Percentiles rank a stretch among this genome's conserved stretches.
phyloP scores from a whole-genome alignment of 371 early-diverging fungal species.

The Rhizomucor miehei region DNA sequence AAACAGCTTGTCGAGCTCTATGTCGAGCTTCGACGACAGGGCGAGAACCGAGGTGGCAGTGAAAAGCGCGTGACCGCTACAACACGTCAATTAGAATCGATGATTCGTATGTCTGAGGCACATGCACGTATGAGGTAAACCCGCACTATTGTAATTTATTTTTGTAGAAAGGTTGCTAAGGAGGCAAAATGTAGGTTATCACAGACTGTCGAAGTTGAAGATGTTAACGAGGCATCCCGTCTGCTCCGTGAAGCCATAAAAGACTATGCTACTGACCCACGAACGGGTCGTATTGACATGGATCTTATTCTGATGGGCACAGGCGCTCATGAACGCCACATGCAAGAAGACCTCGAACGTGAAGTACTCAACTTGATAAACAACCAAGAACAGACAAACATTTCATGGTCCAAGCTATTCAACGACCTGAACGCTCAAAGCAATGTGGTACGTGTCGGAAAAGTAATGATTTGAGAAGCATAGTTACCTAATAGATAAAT shows the following conservation, averaged over 20 bases:
- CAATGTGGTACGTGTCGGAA: conserved; percentile 40
- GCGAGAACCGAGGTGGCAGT: conserved; percentile 52
- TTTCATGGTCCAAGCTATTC: conserved; percentile 38
- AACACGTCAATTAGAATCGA: conserved; percentile 98
- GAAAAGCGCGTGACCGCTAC: conserved; percentile 94
- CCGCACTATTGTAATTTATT: conserved; percentile 1
- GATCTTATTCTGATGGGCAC: conserved; percentile 94
- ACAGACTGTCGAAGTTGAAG: conserved; percentile 63
- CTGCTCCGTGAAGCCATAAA: conserved; percentile 93
- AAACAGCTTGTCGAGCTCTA: conserved; percentile 79
- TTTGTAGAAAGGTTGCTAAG: background rate
- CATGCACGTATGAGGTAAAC: conserved; percentile 91
- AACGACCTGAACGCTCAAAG: conserved; percentile 53
- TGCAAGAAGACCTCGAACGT: conserved; percentile 48
- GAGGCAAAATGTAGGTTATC: conserved; percentile 49
- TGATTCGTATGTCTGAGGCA: conserved; percentile 99
- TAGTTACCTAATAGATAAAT: background rate
- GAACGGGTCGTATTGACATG: conserved; percentile 97
- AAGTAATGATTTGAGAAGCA: background rate
- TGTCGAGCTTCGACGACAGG: conserved; percentile 86
- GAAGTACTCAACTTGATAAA: conserved; percentile 41
- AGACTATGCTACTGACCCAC: conserved; percentile 96
- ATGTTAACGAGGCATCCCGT: conserved; percentile 85
- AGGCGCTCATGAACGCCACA: conserved; percentile 52
- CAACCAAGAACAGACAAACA: conserved; percentile 28